Base-by-base conservation (phyloP, 164 flowering plant species). In the Kingdonia uniflora region DNA sequence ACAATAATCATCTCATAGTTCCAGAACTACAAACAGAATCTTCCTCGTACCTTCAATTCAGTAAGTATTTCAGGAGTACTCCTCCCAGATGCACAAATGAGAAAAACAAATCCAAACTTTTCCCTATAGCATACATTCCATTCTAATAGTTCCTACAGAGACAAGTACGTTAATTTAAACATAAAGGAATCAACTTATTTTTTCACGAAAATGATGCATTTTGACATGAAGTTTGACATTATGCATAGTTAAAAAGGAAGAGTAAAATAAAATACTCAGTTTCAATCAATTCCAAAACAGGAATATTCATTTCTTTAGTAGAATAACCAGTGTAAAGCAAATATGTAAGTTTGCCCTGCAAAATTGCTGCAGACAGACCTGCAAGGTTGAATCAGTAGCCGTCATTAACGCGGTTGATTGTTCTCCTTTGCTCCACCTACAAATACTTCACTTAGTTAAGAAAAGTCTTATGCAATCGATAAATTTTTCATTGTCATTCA, bases 401-500 rank as follows among this genome's bases (percentile, higher is more conserved):
- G 95, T 85, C 19, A 82, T 78, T 29, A 84, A 42, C 35, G 98
- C 96, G 55, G 92, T 78, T 20, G 96, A 79, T 56, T 92, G 98
- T 69, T 92, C 98, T 61, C 94, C 95, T 72, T 76, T 80, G 65
- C 94, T 82, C 95, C 96, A 87, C 76, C 98, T 91, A 57, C 35
- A 60, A 42, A 65, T 44, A 25, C 14, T 38, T 23, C 55, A 55
- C n/a, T n/a, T n/a, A n/a, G n/a, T n/a, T n/a, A n/a, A n/a, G n/a
- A n/a, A n/a, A n/a, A n/a, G n/a, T n/a, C n/a, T n/a, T n/a, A n/a
- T n/a, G n/a, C n/a, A n/a, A n/a, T n/a, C n/a, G n/a, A n/a, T n/a
- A n/a, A n/a, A n/a, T n/a, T n/a, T n/a, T n/a, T n/a, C n/a, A n/a
- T n/a, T n/a, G n/a, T n/a, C n/a, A n/a, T n/a, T n/a, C n/a, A n/a